Evolutionary conservation across 495 filamentous ascomycete species (phyloP), one percentile per base, ranked within the genome.

Genomic region (Evansstolkia leycettana): DNA sequence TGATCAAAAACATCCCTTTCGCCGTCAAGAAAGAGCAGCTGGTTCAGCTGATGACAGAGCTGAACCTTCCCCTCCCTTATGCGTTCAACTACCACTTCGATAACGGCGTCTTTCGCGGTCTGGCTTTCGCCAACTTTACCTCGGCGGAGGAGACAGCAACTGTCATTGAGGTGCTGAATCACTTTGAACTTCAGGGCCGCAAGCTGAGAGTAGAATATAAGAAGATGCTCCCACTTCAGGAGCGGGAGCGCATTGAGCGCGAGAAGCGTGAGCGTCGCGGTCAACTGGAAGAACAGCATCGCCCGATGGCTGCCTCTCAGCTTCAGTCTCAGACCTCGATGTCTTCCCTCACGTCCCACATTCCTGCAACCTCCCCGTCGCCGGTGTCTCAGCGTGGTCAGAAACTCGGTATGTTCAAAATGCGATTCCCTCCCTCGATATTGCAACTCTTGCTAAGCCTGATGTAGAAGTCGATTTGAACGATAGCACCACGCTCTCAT

Each of bases 51-150:
- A 96, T 98, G 90, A 88, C 84, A 10, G 80, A 92, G 15, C 69
- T 94, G 62, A 77, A 78, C 37, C 70, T 96, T 18, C 90, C 90
- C 1, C 73, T 95, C 26, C 90, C 90, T 0, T 98, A 98, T 52
- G 90, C 90, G 3, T 98, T 98, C 72, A 98, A 98, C 61, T 98
- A 98, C 47, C 90, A 98, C 57, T 98, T 98, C 54, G 90, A 98
- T 52, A 92, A 94, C 50, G 90, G 90, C 14, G 89, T 98, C 13
- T 98, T 98, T 63, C 73, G 90, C 39, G 90, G 90, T 13, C 69
- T 98, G 32, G 90, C 90, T 7, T 98, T 98, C 57, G 90, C 90
- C 58, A 98, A 98, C 60, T 98, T 98, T 58, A 93, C 90, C 8
- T 94, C 84, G 12, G 73, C 90, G 1, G 80, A 94, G 39, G 90